phyloP scores from a whole-genome alignment of 2,329 filamentous ascomycete species.

The Amesomyces nigricolor region DNA sequence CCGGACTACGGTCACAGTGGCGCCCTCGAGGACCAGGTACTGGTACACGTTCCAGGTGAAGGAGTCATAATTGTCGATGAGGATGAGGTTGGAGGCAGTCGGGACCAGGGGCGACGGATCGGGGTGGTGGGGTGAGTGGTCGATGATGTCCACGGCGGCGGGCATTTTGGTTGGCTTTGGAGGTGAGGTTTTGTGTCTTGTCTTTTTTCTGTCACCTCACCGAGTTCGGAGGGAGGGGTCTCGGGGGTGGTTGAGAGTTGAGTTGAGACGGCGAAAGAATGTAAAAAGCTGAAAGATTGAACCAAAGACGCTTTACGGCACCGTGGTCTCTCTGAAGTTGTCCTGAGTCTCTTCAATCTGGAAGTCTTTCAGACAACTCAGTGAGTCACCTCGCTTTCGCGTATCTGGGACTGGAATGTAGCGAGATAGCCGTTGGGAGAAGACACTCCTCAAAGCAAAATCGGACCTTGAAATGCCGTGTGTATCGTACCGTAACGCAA shows the following conservation, averaged over 20 bases:
- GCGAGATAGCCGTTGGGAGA: neutral
- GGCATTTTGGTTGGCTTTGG: slow-evolving; percentile 38
- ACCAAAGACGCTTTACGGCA: too few species aligned
- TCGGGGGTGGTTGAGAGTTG: neutral
- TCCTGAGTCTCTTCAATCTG: neutral
- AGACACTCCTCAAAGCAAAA: slow-evolving; percentile 2
- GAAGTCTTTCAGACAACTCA: neutral
- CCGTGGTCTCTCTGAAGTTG: too few species aligned
- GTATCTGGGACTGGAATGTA: neutral
- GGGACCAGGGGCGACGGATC: slow-evolving; percentile 65
- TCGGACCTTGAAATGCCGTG: neutral
- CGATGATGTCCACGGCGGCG: slow-evolving; percentile 48
- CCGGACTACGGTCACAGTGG: slow-evolving; percentile 79
- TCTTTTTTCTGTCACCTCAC: neutral
- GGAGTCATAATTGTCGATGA: slow-evolving; percentile 99
- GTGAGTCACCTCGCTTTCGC: slow-evolving; percentile 8
- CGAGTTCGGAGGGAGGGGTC: slow-evolving; percentile 5
- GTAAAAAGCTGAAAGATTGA: neutral
- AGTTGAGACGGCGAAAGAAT: neutral
- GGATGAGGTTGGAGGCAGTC: slow-evolving; percentile 81
- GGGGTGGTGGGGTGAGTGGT: slow-evolving; percentile 84
- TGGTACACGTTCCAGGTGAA: slow-evolving; percentile 99
- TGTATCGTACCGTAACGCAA: neutral
- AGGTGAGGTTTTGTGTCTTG: neutral
- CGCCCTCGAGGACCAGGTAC: slow-evolving; percentile 93